Percentiles rank a stretch among this genome's conserved stretches.
These are phyloP conservation scores for Exophiala calicioides DNA, from an alignment of 2,329 filamentous ascomycete species.

Conservation along the genomic window DNA sequence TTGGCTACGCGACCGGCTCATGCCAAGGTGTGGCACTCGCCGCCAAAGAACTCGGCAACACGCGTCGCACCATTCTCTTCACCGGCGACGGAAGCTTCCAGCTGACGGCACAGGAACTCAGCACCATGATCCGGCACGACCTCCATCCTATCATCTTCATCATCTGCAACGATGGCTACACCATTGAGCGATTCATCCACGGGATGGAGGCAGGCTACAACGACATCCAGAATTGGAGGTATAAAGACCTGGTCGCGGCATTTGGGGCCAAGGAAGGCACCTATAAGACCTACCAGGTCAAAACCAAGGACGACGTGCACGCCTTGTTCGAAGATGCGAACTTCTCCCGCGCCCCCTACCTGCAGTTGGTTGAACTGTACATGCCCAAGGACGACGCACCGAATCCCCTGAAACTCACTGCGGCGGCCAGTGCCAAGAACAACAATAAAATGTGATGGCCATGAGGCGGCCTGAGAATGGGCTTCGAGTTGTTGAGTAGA, in stretches of 20 bases:
- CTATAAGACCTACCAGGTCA: slow-evolving; percentile 64
- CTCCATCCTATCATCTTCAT: slow-evolving; percentile 55
- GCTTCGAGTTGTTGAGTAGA: not conserved
- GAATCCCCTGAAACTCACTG: slow-evolving; percentile 39
- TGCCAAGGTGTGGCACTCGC: slow-evolving; percentile 60
- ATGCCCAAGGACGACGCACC: slow-evolving; percentile 43
- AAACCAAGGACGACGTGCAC: slow-evolving; percentile 51
- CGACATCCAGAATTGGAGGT: slow-evolving; percentile 55
- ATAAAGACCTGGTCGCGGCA: slow-evolving; percentile 46
- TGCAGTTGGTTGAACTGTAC: slow-evolving; percentile 47
- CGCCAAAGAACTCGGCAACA: slow-evolving; percentile 54
- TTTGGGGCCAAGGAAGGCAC: slow-evolving; percentile 30
- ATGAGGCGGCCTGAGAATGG: not conserved
- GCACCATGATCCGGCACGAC: slow-evolving; percentile 60
- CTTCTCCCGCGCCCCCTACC: slow-evolving; percentile 41
- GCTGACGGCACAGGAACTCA: slow-evolving; percentile 67
- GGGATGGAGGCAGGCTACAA: slow-evolving; percentile 58
- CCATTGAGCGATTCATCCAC: slow-evolving; percentile 60
- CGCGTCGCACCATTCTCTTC: slow-evolving; percentile 58
- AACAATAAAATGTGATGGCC: slow-evolving; percentile 53
- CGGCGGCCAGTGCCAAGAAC: slow-evolving; percentile 67
- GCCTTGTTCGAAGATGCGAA: slow-evolving; percentile 33
- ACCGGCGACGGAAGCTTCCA: slow-evolving; percentile 66
- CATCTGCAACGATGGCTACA: slow-evolving; percentile 62
- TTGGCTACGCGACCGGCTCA: slow-evolving; percentile 62